phyloP scores from a whole-genome alignment of 805 yeast genomes.

The Starmerella stellata region DNA sequence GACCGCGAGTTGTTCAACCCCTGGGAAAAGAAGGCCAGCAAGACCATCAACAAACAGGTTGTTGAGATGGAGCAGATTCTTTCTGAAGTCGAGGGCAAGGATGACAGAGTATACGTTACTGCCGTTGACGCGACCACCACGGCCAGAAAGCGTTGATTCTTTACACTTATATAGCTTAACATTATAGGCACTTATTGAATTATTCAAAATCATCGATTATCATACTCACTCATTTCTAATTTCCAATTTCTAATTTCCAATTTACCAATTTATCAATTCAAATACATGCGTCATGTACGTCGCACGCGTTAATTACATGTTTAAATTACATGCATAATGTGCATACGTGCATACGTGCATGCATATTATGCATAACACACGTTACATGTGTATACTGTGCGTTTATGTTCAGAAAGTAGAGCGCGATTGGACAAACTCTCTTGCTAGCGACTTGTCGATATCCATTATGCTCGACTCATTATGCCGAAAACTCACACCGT shows the following conservation, averaged over 20 bases:
- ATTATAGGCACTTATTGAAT: not conserved
- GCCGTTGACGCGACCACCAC: not conserved
- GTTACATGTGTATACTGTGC: too few species aligned
- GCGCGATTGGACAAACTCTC: constrained; percentile 44
- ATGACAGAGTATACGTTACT: constrained; percentile 51
- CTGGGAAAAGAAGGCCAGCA: constrained; percentile 35
- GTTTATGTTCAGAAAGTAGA: too few species aligned
- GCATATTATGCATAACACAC: too few species aligned
- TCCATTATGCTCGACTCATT: constrained; percentile 64
- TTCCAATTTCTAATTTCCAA: not conserved
- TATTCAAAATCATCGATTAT: not conserved
- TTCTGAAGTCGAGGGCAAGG: constrained; percentile 61
- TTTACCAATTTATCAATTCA: too few species aligned
- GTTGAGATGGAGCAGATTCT: constrained; percentile 63
- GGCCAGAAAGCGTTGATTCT: constrained; percentile 1
- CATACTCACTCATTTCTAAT: not conserved
- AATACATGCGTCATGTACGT: too few species aligned
- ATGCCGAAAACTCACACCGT: constrained; percentile 69
- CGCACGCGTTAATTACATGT: too few species aligned
- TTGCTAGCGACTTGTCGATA: constrained; percentile 54
- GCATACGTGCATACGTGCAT: too few species aligned
- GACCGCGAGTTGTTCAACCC: constrained; percentile 69
- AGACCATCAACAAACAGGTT: constrained; percentile 54
- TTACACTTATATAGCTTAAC: not conserved
- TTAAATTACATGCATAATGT: too few species aligned